A percentile compares a stretch with the other conserved stretches of the same genome.
phyloP scores from a whole-genome alignment of 331 rosid species.

The Stylosanthes scabra region DNA sequence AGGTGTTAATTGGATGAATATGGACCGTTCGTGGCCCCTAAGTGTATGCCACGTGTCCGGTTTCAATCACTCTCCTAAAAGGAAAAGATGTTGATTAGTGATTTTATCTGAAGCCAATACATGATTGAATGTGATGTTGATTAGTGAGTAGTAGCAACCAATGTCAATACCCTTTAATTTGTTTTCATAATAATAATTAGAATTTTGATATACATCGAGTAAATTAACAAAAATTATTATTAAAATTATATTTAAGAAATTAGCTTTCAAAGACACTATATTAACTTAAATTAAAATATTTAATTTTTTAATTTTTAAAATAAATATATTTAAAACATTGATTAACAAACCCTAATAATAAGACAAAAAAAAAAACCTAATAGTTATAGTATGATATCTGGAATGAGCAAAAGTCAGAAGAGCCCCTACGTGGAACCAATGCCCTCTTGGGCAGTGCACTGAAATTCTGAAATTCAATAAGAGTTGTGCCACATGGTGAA shows the following conservation, averaged over 20 bases:
- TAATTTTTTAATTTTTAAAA: too few species aligned
- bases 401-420: slow-evolving; percentile 11
- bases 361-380: too few species aligned
- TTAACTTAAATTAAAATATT: too few species aligned
- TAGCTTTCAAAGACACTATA: too few species aligned
- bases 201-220: too few species aligned
- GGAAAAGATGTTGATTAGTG: neutral
- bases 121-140: slow-evolving; percentile 13
- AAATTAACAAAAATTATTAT: too few species aligned
- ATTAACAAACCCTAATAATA: too few species aligned
- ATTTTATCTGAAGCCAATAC: slow-evolving; percentile 8
- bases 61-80: slow-evolving; percentile 16
- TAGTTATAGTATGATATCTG: neutral
- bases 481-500: slow-evolving; percentile 30
- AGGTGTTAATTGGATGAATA: slow-evolving; percentile 27
- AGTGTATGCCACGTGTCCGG: slow-evolving; percentile 37
- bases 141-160: neutral
- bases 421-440: neutral
- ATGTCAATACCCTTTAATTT: neutral
- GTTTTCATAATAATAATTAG: too few species aligned
- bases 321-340: too few species aligned
- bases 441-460: slow-evolving; percentile 9
- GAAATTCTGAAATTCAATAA: slow-evolving; percentile 26
- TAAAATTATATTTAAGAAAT: too few species aligned
- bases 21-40: slow-evolving; percentile 21